Base-by-base conservation (phyloP, 352 stramenopile genomes). In the Albugo candida region DNA sequence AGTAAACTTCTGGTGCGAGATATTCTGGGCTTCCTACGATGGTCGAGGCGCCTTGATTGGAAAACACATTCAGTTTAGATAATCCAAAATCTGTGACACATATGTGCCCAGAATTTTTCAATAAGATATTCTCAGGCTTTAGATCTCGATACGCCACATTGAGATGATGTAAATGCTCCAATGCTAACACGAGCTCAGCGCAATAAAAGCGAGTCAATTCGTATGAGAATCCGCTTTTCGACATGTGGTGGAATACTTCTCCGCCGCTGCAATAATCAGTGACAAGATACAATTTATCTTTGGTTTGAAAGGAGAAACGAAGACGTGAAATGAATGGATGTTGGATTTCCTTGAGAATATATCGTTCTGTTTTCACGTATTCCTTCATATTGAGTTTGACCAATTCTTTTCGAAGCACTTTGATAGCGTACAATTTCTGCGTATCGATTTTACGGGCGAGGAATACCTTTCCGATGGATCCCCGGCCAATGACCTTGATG, bases 281-380 rank as follows among this genome's bases (percentile, higher is more conserved):
- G 49, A 94, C 82, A 13, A 95, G 71, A 45, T 94, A 92, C 41
- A 88, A 56, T 42, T 89, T 82, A 45, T 81, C 72, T 45, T 85
- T 78, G 8, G 81, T 94, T 71, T 99, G 95, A 65, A 98, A 99
- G 14, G 89, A 92, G 63, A 95, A 99, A 14, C 95, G 81, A 49
- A 99, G 83, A 3, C 70, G 79, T 3, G 97, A 94, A 38, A 99
- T 95, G 67, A 99, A 99, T 3, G 95, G 95, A 59, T 99, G 94
- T 24, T 96, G 75, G 34, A 95, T 80, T 52, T 96, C 81, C 54
- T 95, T 95, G 19, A 99, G 73, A 67, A 99, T 98, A 45, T 97
- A 73, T 0, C 94, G 78, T 64, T 99, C 96, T 0, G 92, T 94
- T 54, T 96, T 89, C 48, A 97, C 95, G 47, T 98, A 91, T 55